Base-by-base conservation (phyloP, 176 grass and related monocot genomes). In the Oryza coarctata region DNA sequence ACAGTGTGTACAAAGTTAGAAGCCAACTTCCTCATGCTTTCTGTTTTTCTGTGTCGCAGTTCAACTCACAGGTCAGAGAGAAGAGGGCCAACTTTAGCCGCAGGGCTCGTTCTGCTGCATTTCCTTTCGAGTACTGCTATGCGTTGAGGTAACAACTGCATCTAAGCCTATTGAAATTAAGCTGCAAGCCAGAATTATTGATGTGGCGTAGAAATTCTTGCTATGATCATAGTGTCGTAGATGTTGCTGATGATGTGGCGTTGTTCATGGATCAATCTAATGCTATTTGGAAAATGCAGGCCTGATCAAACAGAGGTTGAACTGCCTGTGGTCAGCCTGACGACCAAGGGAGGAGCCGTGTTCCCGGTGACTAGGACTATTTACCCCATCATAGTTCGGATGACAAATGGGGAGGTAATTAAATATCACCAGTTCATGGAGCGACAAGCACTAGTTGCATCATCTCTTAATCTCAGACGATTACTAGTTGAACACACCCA, bases 61-160 rank as follows among this genome's bases (percentile, higher is more conserved):
- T 83, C 65, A 74, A 69, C 73, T 72, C 77, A 0, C 65, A 26
- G 75, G 40, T 80, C 17, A 44, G 10, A 0, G 45, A 83, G 63
- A 88, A 0, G 3, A 81, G 87, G 18, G 10, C 26, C 17, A 61
- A 83, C 15, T 34, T 75, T 17, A 86, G 22, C 22, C 22, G 12
- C 22, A 34, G 8, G 15, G 10, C 28, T 8, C 49, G 63, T 35
- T 18, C 6, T n/a, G 61, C 1, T 1, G 5, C 18, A 1, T 0
- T 85, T 49, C 75, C 77, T 0, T 94, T 94, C 27, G 86, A 94
- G 20, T 94, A 86, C 25, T 94, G 92, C 80, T 94, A 88, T 17
- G 0, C 0, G 3, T 3, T 87, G 6, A 72, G 85, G 83, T 83
- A 85, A 80, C 2, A 50, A 50, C 20, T 18, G 15, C 55, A 22